phyloP scores from a whole-genome alignment of 2,329 filamentous ascomycete species.

The Fusarium longipes region DNA sequence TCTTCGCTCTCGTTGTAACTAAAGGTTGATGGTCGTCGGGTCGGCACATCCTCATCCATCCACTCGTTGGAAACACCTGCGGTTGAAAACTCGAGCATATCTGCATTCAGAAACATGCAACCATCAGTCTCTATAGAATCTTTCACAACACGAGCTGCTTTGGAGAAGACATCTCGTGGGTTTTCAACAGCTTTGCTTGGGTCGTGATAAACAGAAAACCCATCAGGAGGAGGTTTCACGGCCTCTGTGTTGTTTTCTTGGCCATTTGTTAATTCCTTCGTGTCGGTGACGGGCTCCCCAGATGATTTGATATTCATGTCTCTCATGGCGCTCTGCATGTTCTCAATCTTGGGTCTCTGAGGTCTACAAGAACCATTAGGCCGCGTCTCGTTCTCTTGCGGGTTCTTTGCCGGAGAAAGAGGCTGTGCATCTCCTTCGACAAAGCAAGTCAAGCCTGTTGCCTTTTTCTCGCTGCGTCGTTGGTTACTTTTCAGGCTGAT shows the following conservation, averaged over 20 bases:
- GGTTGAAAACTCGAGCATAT: slow-evolving; percentile 44
- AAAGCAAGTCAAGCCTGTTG: slow-evolving; percentile 51
- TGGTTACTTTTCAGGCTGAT: slow-evolving; percentile 45
- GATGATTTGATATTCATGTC: slow-evolving; percentile 2
- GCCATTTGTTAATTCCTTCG: neutral
- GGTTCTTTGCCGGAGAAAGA: neutral
- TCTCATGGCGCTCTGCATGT: neutral
- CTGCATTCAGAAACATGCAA: slow-evolving; percentile 50
- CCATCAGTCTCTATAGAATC: slow-evolving; percentile 57
- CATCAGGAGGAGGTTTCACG: neutral
- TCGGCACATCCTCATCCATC: slow-evolving; percentile 12
- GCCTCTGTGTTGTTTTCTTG: neutral
- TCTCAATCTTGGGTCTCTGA: slow-evolving; percentile 22
- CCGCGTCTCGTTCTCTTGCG: neutral
- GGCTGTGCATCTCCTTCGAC: slow-evolving; percentile 48
- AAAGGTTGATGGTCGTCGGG: slow-evolving; percentile 21
- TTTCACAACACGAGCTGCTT: slow-evolving; percentile 57
- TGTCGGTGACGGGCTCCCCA: neutral
- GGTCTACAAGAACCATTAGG: neutral
- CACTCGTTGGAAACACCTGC: slow-evolving; percentile 12
- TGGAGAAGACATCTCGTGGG: slow-evolving; percentile 51
- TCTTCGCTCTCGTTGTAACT: slow-evolving; percentile 21
- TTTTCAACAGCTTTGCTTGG: neutral
- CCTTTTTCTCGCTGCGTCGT: slow-evolving; percentile 52
- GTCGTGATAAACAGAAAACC: neutral